Percentiles rank a stretch among this genome's conserved stretches.
Conservation (phyloP, 139 green algal genomes). For the Chlamydomonas sp. region DNA sequence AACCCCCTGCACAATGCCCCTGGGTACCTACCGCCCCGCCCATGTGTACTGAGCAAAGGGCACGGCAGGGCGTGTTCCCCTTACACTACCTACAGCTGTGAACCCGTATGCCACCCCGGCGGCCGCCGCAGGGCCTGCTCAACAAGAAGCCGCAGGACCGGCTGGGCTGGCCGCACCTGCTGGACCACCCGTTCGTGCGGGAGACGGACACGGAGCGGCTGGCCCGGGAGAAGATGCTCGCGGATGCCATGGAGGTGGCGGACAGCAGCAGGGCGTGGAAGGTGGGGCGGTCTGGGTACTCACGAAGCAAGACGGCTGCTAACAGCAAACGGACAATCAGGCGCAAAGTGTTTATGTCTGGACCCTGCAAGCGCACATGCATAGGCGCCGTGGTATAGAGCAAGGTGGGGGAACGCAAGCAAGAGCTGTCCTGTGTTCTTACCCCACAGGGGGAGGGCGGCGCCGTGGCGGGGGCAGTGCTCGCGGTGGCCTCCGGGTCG, state of each 20-base stretch:
- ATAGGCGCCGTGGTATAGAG: too few species aligned
- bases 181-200: slow-evolving; percentile 94
- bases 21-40: not conserved
- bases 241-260: slow-evolving; percentile 50
- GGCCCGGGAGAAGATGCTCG: slow-evolving; percentile 28
- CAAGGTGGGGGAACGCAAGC: too few species aligned
- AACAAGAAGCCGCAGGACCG: slow-evolving; percentile 91
- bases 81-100: too few species aligned
- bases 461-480: slow-evolving; percentile 70
- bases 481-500: slow-evolving; percentile 38
- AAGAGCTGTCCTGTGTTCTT: not conserved
- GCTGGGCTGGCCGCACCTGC: slow-evolving; percentile 92
- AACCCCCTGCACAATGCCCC: not conserved
- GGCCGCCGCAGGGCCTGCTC: slow-evolving; percentile 81
- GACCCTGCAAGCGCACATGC: too few species aligned
- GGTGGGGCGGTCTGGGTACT: slow-evolving; percentile 21
- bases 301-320: too few species aligned
- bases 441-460: slow-evolving; percentile 65
- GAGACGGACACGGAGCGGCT: slow-evolving; percentile 62
- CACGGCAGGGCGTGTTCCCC: too few species aligned
- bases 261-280: slow-evolving; percentile 64
- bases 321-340: not conserved
- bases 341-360: not conserved
- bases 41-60: too few species aligned
- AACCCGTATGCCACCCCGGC: not conserved